Base-by-base conservation (phyloP, 1,284 basidiomycete species). In the Microbotryum scabiosae region DNA sequence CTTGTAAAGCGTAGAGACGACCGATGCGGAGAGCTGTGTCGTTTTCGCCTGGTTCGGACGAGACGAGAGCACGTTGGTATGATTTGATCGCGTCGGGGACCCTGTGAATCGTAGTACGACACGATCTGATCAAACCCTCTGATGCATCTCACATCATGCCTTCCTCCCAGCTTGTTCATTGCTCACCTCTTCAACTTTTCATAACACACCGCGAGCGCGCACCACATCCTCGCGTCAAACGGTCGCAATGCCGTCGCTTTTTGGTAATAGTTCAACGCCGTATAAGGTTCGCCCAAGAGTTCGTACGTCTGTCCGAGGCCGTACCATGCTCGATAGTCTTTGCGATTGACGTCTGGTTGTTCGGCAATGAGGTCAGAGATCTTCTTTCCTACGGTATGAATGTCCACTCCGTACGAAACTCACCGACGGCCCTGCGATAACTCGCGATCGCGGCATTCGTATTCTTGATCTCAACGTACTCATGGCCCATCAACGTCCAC, bases 401-500 rank as follows among this genome's bases (percentile, higher is more conserved):
- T n/a, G n/a, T n/a, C n/a, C n/a, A n/a, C n/a, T n/a, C n/a, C n/a
- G n/a, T n/a, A n/a, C n/a, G n/a, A n/a, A 5, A 76, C 86, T 62
- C 75, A 91, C 91, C 90, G 63, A 97, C 85, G 59, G 94, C 96
- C 72, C 91, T 83, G 53, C 96, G 83, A 76, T 98, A 99, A 30
- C 92, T 90, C 76, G 97, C 96, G 59, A 97, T 94, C 1, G 96
- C 96, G 3, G 96, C 94, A 79, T 97, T 93, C 20, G 90, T 90
- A 76, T 99, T 98, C 77, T 97, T 97, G 82, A 97, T 85, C 78
- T 98, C 96, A 58, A 98, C 87, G 73, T 91, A 98, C 75, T 97
- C 96, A 75, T 98, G 96, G 0, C 96, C 96, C 86, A 99, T 91
- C 64, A 98, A 76, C n/a, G 94, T 97, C 96, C 96, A 99, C 5